These are phyloP conservation scores for Fusarium dimerum DNA, from an alignment of 2,329 filamentous ascomycete species.

Conservation along the genomic window DNA sequence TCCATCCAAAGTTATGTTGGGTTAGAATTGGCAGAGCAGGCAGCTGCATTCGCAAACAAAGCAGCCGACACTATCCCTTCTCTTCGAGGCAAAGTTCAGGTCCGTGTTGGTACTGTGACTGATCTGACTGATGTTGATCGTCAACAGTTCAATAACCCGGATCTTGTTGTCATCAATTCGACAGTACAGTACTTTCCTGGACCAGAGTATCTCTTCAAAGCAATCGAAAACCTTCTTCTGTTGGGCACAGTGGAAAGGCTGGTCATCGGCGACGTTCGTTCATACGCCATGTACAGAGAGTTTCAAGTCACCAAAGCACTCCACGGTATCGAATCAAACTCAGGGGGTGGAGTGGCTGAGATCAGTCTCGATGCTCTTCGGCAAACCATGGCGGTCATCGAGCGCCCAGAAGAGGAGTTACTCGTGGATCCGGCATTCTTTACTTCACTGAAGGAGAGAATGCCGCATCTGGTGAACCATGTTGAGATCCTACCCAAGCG, in stretches of 20 bases:
- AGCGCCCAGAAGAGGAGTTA: constrained; percentile 20
- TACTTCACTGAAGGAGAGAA: constrained; percentile 9
- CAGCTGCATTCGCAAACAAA: constrained; percentile 20
- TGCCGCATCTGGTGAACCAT: constrained; percentile 23
- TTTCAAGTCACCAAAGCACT: constrained; percentile 20
- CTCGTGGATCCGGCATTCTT: constrained; percentile 30
- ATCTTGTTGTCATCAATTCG: constrained; percentile 29
- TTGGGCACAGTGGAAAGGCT: constrained; percentile 5
- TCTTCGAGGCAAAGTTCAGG: constrained; percentile 14
- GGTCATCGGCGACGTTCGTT: constrained; percentile 27
- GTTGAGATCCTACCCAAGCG: constrained; percentile 32
- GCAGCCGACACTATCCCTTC: constrained; percentile 11
- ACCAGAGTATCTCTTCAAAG: constrained; percentile 22
- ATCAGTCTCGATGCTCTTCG: constrained; percentile 7
- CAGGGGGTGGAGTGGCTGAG: not conserved
- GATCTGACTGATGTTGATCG: constrained; percentile 5
- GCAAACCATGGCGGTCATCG: constrained; percentile 12
- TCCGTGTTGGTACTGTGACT: constrained; percentile 23
- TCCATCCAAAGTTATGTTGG: constrained; percentile 27
- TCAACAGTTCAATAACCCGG: too few relatives aligned
- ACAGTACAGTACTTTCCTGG: constrained; percentile 33
- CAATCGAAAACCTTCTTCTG: constrained; percentile 16
- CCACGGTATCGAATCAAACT: not conserved
- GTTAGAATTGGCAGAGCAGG: constrained; percentile 27
- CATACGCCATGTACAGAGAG: constrained; percentile 16